These are phyloP conservation scores for Pythium oligandrum DNA, from an alignment of 352 stramenopile genomes.

Conservation along the genomic window DNA sequence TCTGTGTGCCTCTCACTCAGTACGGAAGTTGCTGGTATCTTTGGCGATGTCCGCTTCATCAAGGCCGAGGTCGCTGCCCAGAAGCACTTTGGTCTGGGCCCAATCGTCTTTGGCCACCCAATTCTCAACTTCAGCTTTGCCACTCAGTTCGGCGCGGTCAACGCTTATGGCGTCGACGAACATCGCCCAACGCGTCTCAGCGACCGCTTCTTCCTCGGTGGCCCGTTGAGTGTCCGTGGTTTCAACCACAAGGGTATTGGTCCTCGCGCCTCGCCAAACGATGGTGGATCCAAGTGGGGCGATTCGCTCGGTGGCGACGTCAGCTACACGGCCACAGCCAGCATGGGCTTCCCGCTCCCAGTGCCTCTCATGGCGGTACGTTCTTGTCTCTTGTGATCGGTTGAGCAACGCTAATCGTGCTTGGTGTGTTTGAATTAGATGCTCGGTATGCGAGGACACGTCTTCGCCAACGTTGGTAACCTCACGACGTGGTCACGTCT, in stretches of 20 bases:
- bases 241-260: conserved; percentile 91
- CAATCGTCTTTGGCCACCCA: conserved; percentile 56
- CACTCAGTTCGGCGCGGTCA: conserved; percentile 69
- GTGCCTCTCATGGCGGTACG: conserved; percentile 77
- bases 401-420: too few relatives aligned
- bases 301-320: conserved; percentile 88
- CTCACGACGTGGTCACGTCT: conserved; percentile 83
- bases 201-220: conserved; percentile 90
- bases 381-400: background rate
- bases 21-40: conserved; percentile 81
- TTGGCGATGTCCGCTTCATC: conserved; percentile 87
- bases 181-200: conserved; percentile 83
- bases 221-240: conserved; percentile 83
- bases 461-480: conserved; percentile 90
- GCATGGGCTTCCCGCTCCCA: conserved; percentile 83
- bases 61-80: conserved; percentile 83
- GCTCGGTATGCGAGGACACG: conserved; percentile 80
- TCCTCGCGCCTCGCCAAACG: conserved; percentile 78
- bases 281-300: conserved; percentile 76
- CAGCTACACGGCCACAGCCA: conserved; percentile 82
- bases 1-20: conserved; percentile 15
- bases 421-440: conserved; percentile 24
- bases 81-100: conserved; percentile 72
- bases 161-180: conserved; percentile 73
- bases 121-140: conserved; percentile 82